Evolutionary conservation across 176 grass and related monocot genomes (phyloP).

Genomic region (Cenchrus fungigraminus): DNA sequence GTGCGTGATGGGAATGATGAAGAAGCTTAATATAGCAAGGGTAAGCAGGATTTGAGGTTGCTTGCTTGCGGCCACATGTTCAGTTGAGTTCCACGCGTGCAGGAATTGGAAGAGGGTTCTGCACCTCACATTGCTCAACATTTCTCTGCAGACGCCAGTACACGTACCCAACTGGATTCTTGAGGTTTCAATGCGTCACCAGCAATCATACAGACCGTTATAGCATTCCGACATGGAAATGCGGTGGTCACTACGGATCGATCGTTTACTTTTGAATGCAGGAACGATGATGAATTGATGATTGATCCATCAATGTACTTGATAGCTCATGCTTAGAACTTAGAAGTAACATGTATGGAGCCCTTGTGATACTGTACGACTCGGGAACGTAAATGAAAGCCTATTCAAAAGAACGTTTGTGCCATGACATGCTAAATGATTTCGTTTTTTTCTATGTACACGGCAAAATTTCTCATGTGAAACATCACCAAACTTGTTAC

Average conservation of each 20-base stretch:
- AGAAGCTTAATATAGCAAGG: slow-evolving; percentile 48
- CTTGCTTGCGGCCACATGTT: slow-evolving; percentile 31
- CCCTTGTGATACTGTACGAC: neutral
- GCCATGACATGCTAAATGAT: neutral
- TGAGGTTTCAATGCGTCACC: neutral
- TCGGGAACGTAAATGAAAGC: neutral
- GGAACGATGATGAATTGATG: neutral
- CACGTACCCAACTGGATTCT: neutral
- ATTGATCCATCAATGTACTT: neutral
- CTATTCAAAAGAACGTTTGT: neutral
- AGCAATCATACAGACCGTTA: neutral
- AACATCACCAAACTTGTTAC: neutral
- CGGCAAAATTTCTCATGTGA: neutral
- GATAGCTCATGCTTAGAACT: neutral
- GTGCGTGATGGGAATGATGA: neutral
- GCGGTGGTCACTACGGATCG: too few species aligned
- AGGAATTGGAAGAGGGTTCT: slow-evolving; percentile 21
- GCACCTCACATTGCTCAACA: slow-evolving; percentile 38
- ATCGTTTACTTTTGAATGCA: slow-evolving; percentile 8
- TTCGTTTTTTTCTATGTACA: neutral
- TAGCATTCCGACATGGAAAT: slow-evolving; percentile 8
- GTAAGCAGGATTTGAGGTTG: slow-evolving; percentile 14
- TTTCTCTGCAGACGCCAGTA: neutral
- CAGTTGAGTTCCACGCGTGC: slow-evolving; percentile 4
- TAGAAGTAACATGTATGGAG: neutral